Evolutionary conservation across 176 grass and related monocot genomes (phyloP).

Genomic region (Thinopyrum elongatum): DNA sequence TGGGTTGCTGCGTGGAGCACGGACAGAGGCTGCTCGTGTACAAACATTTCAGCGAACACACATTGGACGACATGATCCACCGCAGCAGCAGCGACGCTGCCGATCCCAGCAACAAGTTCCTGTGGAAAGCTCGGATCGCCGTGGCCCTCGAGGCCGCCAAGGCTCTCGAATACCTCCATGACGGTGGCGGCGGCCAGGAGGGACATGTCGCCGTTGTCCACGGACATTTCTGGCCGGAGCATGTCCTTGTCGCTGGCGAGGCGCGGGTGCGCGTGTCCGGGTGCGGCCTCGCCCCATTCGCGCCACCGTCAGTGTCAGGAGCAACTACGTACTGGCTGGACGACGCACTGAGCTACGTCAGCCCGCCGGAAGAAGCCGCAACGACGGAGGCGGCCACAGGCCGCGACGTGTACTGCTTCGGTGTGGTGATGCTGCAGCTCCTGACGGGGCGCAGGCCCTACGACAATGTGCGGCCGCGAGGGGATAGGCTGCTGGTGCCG

Average conservation of each 20-base stretch:
- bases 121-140: constrained; percentile 44
- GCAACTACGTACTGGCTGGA: not conserved
- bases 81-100: not conserved
- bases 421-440: constrained; percentile 66
- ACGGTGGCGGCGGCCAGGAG: not conserved
- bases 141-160: constrained; percentile 50
- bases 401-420: constrained; percentile 56
- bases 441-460: constrained; percentile 58
- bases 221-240: constrained; percentile 34
- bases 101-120: not conserved
- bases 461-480: constrained; percentile 38
- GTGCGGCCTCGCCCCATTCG: constrained; percentile 28
- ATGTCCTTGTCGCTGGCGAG: constrained; percentile 47
- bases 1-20: constrained; percentile 50
- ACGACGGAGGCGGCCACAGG: not conserved
- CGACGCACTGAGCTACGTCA: constrained; percentile 28
- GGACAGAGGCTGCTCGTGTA: constrained; percentile 56
- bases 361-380: constrained; percentile 21
- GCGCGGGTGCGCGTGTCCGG: constrained; percentile 29
- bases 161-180: constrained; percentile 61
- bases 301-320: not conserved
- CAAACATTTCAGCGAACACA: constrained; percentile 45
- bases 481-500: constrained; percentile 45
- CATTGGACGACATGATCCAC: constrained; percentile 38
- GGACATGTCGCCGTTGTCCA: constrained; percentile 35